Conservation (phyloP, 305 asterid genomes). For the Fraxinus dipetala region DNA sequence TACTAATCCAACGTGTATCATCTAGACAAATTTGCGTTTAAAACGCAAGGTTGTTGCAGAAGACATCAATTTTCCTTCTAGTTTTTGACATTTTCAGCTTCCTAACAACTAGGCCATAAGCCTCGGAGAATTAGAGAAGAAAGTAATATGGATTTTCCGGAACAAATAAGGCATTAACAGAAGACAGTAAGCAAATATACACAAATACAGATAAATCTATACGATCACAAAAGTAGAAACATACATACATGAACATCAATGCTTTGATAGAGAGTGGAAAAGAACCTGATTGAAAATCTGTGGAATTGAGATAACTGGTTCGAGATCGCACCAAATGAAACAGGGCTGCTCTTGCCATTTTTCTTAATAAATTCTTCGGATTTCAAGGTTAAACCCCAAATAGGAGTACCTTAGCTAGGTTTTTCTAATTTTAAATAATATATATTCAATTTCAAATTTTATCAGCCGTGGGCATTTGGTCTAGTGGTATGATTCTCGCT, state of each 20-base stretch:
- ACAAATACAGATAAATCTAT: neutral
- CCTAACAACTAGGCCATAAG: neutral
- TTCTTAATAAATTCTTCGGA: neutral
- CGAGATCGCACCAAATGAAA: constrained; percentile 37
- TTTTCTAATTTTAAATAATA: neutral
- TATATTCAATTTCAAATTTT: neutral
- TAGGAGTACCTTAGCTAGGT: neutral
- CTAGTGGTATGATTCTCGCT: constrained; percentile 99
- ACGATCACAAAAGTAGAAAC: neutral
- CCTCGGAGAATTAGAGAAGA: neutral
- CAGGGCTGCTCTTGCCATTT: constrained; percentile 35
- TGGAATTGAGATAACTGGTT: constrained; percentile 24
- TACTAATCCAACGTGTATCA: neutral
- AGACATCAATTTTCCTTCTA: neutral
- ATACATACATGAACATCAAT: neutral
- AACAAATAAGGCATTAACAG: neutral
- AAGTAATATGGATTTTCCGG: neutral
- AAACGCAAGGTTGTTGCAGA: neutral
- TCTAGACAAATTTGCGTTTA: neutral
- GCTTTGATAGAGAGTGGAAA: neutral
- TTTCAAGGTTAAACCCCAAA: neutral
- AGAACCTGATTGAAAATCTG: constrained; percentile 32
- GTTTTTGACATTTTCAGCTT: neutral
- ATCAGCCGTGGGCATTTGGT: constrained; percentile 64
- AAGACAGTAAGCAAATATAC: neutral